phyloP scores from a whole-genome alignment of 805 yeast species.

The Ogataea zsoltii region DNA sequence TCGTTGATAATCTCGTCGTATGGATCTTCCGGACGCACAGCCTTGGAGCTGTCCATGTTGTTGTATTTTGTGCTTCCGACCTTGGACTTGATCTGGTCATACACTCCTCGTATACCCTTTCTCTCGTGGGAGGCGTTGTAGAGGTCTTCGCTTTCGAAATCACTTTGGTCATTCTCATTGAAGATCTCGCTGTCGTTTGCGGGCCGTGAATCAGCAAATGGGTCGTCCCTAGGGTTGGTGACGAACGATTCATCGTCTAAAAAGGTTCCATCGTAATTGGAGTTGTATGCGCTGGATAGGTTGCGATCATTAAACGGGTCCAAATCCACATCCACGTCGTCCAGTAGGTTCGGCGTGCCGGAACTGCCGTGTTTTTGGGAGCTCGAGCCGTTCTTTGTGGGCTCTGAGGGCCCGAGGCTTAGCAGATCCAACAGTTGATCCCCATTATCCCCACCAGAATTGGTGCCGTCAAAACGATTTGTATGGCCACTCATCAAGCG shows the following conservation, averaged over 20 bases:
- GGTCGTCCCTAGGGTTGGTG: background rate
- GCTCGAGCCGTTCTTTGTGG: background rate
- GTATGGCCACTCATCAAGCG: background rate
- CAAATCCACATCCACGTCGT: conserved; percentile 5
- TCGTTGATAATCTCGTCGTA: conserved; percentile 29
- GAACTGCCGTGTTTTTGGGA: background rate
- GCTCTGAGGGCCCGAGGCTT: conserved; percentile 2
- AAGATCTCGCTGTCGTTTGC: conserved; percentile 17
- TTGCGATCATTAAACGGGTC: conserved; percentile 19
- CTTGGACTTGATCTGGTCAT: conserved; percentile 29
- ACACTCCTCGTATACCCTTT: conserved; percentile 27
- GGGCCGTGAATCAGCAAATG: conserved; percentile 8
- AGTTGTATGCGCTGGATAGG: conserved; percentile 21
- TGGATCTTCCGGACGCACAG: conserved; percentile 9
- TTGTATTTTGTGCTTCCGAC: conserved; percentile 30
- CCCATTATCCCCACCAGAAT: conserved; percentile 1
- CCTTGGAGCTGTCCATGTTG: conserved; percentile 17
- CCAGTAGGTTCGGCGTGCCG: background rate
- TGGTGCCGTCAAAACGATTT: background rate
- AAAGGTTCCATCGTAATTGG: conserved; percentile 16
- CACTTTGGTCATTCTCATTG: conserved; percentile 19
- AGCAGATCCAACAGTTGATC: conserved; percentile 7
- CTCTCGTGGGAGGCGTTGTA: conserved; percentile 14
- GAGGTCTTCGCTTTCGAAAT: conserved; percentile 20
- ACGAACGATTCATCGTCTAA: conserved; percentile 10